Base-by-base conservation (phyloP, 208 protist genomes). In the Kentomonas sorsogonicus region DNA sequence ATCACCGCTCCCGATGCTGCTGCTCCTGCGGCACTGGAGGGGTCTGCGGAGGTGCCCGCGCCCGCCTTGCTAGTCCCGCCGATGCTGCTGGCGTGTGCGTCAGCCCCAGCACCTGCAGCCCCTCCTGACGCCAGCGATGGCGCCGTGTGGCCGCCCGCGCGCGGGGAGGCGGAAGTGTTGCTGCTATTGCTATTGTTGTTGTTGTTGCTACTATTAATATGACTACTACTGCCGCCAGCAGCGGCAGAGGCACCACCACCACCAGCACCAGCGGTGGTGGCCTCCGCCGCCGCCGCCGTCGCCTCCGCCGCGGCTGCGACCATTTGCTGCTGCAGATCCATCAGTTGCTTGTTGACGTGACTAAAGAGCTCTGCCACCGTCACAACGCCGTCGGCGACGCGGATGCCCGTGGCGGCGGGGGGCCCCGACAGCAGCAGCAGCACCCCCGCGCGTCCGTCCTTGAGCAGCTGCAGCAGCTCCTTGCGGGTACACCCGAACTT, bases 401-500 rank as follows among this genome's bases (percentile, higher is more conserved):
- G 69, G 53, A 90, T n/a, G 71, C 9, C 66, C 52, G 39, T 75
- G 51, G 3, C 65, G 55, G 29, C 77, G 66, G 10, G 82, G 66
- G 10, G 68, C 65, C 16, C n/a, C n/a, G 71, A 72, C 6, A 93
- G 72, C 41, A 90, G 55, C 63, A 91, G 79, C 16, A 93, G 34
- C 2, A 58, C 69, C 9, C 74, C 63, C 18, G 67, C 81, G 5
- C 23, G 45, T 10, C 57, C 50, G 41, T 76, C 66, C 5, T 53
- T 62, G 66, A 93, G 81, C 52, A 64, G 65, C 16, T 72, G 69
- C 29, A 91, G 73, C 13, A 93, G 64, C 58, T 88, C 82, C 62
- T 93, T 91, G 41, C 86, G 82, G 0, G 86, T 93, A 55, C 86
- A 88, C 16, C 86, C 86, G 26, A 47, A 39, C 56, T 79, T n/a